Conservation (phyloP, 78 protist genomes). For the slime mould (Dictyostelium discoideum) region DNA sequence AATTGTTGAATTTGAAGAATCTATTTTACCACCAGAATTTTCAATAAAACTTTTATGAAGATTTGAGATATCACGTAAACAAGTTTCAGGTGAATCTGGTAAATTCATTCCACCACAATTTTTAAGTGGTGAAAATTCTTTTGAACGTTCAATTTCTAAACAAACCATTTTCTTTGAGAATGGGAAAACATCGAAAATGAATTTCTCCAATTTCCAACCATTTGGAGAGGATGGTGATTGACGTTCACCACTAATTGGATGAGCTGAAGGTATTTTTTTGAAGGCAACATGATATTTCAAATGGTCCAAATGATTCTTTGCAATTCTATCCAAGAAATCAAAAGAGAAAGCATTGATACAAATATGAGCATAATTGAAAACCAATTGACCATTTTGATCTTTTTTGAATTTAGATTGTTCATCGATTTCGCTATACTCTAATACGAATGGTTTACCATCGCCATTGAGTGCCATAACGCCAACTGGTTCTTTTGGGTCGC, state of each 20-base stretch:
- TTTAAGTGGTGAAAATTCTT: conserved; percentile 92
- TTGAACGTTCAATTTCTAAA: conserved; percentile 76
- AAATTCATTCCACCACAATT: conserved; percentile 84
- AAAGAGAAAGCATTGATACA: conserved; percentile 88
- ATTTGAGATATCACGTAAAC: conserved; percentile 62
- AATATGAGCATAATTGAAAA: conserved; percentile 92
- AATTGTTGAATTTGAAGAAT: background rate
- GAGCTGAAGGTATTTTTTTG: conserved; percentile 91
- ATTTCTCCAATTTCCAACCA: conserved; percentile 94
- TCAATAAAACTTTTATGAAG: conserved; percentile 60
- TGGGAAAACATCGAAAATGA: conserved; percentile 96
- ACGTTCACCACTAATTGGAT: background rate
- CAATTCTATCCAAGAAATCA: conserved; percentile 77
- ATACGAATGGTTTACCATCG: conserved; percentile 83
- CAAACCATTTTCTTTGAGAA: conserved; percentile 61
- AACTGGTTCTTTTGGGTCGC: conserved; percentile 87
- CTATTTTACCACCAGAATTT: conserved; percentile 79
- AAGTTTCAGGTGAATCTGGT: conserved; percentile 84
- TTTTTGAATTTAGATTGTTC: conserved; percentile 53
- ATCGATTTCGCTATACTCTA: conserved; percentile 96
- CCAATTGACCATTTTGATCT: conserved; percentile 76
- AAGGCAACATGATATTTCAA: conserved; percentile 90
- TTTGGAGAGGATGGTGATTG: conserved; percentile 21
- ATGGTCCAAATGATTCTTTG: conserved; percentile 4
- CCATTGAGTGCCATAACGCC: conserved; percentile 91